A percentile compares a stretch with the other conserved stretches of the same genome.
Evolutionary conservation across 805 yeast species (phyloP).

Genomic region (Ogataea glucozyma): DNA sequence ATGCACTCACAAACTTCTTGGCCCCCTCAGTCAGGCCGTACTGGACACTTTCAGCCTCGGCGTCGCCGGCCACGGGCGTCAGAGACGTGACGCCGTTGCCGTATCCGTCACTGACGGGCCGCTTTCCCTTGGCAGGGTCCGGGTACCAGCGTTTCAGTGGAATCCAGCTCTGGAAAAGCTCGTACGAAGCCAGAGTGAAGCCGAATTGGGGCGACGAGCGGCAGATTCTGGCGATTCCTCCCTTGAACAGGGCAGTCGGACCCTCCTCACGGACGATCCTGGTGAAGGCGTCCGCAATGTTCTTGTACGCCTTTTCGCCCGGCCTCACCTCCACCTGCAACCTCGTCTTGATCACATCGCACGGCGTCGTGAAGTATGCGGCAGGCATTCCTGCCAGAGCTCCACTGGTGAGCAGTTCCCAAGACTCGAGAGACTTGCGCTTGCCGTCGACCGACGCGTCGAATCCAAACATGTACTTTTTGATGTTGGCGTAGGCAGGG

Average conservation of each 20-base stretch:
- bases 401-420: constrained; percentile 86
- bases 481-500: constrained; percentile 94
- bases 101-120: constrained; percentile 24
- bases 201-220: constrained; percentile 98
- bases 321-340: constrained; percentile 78
- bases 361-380: constrained; percentile 94
- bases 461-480: constrained; percentile 75
- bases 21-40: constrained; percentile 33
- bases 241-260: constrained; percentile 84
- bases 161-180: constrained; percentile 74
- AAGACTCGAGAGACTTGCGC: constrained; percentile 62
- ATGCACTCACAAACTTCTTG: constrained; percentile 32
- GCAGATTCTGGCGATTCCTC: constrained; percentile 91
- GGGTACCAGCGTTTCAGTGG: constrained; percentile 56
- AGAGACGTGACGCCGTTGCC: constrained; percentile 29
- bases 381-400: constrained; percentile 98
- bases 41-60: constrained; percentile 26
- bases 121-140: constrained; percentile 27
- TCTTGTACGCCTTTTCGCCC: constrained; percentile 76
- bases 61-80: constrained; percentile 22
- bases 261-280: constrained; percentile 84
- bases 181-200: constrained; percentile 96
- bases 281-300: constrained; percentile 73
- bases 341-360: constrained; percentile 95
- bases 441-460: constrained; percentile 69